These are phyloP conservation scores for Aspergillus tubingensis DNA, from an alignment of 2,329 filamentous ascomycete genomes.

Conservation along the genomic window DNA sequence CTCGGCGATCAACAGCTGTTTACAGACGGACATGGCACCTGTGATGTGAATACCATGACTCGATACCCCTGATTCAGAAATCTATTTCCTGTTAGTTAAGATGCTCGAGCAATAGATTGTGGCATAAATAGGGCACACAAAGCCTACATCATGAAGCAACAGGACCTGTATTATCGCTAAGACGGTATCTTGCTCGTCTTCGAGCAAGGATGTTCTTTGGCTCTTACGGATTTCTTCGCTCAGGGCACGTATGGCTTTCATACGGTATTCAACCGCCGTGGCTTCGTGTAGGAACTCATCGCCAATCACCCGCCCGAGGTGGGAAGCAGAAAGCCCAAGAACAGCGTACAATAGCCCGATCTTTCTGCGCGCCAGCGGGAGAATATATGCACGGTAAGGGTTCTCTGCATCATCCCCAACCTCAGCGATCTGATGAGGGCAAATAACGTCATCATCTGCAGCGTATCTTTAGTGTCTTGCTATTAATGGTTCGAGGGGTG, in stretches of 20 bases:
- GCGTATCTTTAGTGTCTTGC: background rate
- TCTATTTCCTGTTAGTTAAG: conserved; percentile 20
- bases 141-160: conserved; percentile 34
- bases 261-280: conserved; percentile 30
- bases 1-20: conserved; percentile 27
- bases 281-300: conserved; percentile 26
- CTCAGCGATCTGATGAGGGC: conserved; percentile 34
- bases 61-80: conserved; percentile 35
- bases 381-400: conserved; percentile 32
- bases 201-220: conserved; percentile 24
- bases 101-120: background rate
- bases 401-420: conserved; percentile 25
- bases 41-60: conserved; percentile 36
- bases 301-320: conserved; percentile 26
- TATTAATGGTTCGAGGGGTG: background rate
- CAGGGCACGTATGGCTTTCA: conserved; percentile 32
- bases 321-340: conserved; percentile 32
- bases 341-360: conserved; percentile 31
- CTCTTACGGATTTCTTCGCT: conserved; percentile 28
- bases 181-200: conserved; percentile 31
- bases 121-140: too few relatives aligned
- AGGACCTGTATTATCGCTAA: conserved; percentile 34
- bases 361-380: conserved; percentile 32
- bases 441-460: conserved; percentile 31
- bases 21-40: conserved; percentile 36